Base-by-base conservation (phyloP, 306 rosid genomes). In the Rosa rugosa region DNA sequence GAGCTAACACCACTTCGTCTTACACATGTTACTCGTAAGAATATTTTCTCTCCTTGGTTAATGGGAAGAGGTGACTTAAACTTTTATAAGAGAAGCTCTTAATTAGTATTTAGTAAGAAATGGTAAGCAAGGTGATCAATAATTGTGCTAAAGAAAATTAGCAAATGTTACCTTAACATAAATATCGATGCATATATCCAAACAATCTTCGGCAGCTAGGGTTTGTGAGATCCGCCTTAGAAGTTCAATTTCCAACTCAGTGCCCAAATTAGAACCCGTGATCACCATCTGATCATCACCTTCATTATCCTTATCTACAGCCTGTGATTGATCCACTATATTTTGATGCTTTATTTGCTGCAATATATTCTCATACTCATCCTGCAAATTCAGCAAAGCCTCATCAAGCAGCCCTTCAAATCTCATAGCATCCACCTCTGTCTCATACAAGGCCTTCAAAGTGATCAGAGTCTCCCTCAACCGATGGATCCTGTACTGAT, bases 101-200 rank as follows among this genome's bases (percentile, higher is more conserved):
- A 17, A 5, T 51, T 17, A n/a, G 11, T n/a, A n/a, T 6, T 5
- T 3, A 9, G 46, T 18, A 34, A 14, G 13, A 36, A 27, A 17
- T 65, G 17, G 40, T 25, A 8, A 2, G 42, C 20, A 63, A 13
- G 41, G n/a, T 65, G 12, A 65, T 36, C 22, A 36, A 17, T 5
- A 65, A 36, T 8, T 18, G 25, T 66, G 71, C 5, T 16, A 65
- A 31, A 38, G 25, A 8, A 8, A 13, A 14, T 6, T 34, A 36
- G 42, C 16, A 6, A 34, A 14, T 56, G 13, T 70, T 82, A 90
- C 98, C 97, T 94, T 92, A 75, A 90, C 86, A 81, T 86, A 94
- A 67, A 92, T 92, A 41, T 88, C 96, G 75, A 94, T 90, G 91
- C 98, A 90, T 57, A 94, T 94, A 78, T 94, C 98, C 53, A 94